Evolutionary conservation across 352 stramenopile genomes (phyloP), one percentile per base, ranked within the genome.

Genomic region (Phytophthora pisi): DNA sequence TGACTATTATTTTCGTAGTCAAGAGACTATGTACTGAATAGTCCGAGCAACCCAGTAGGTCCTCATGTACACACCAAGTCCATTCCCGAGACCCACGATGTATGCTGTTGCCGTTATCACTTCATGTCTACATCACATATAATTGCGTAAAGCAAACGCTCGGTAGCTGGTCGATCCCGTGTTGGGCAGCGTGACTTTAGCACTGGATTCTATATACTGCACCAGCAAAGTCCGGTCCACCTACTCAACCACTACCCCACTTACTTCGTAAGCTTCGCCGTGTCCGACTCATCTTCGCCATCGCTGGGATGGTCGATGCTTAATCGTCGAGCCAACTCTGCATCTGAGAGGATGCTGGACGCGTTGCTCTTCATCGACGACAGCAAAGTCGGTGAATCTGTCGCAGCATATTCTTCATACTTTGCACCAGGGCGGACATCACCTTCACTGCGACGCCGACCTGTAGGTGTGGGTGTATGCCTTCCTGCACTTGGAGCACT

Each of bases 271-370:
- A 18, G 24, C 11, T 74, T 65, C 23, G 68, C 57, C 18, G 46
- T 31, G 30, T 69, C 68, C 10, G 38, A 65, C n/a, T 79, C 72
- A 20, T 76, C 64, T 18, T 89, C 81, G 24, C 18, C 60, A 28
- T 83, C 77, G 57, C 81, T 88, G 7, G 65, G 49, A 30, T 70
- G 61, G 23, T 79, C 62, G 28, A 81, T 72, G 67, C 77, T 82
- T 26, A 90, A 72, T 55, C 82, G 72, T 43, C 69, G 79, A 40
- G 75, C 64, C 24, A 90, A 67, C 64, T 90, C 81, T 5, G 64
- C 64, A 42, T 90, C 81, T 9, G 81, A 82, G 11, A 90, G 61
- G 23, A 90, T 79, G 50, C 79, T 88, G 4, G 79, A 78, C 6
- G 79, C 74, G 20, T 49, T 76, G 43, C 66, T 77, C 54, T 83